A percentile compares a stretch with the other conserved stretches of the same genome.
Evolutionary conservation across 257 asterid species (phyloP).

Genomic region (Ilex asprella): DNA sequence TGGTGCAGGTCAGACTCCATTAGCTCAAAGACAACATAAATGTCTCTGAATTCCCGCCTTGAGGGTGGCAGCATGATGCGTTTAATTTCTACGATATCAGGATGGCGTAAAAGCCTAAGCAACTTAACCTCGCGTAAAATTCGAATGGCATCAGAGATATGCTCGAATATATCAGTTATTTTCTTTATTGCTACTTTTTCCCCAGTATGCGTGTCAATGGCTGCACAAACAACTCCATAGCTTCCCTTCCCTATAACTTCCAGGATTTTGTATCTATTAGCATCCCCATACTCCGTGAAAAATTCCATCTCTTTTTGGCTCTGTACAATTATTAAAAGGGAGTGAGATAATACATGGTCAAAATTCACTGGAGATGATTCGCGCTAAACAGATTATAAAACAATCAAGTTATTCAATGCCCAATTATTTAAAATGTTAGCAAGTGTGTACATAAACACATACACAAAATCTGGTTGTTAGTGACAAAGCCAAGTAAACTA

Average conservation of each 20-base stretch:
- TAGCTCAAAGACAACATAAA: slow-evolving; percentile 86
- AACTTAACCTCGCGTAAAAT: slow-evolving; percentile 83
- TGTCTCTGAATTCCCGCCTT: slow-evolving; percentile 74
- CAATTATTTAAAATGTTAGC: neutral
- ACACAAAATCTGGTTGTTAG: neutral
- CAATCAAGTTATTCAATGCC: neutral
- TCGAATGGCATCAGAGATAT: slow-evolving; percentile 77
- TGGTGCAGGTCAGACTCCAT: slow-evolving; percentile 98
- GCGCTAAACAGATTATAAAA: neutral
- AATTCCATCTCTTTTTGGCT: slow-evolving; percentile 56
- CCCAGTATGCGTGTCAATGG: slow-evolving; percentile 80
- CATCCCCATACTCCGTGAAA: slow-evolving; percentile 84
- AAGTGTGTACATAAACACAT: too few species aligned
- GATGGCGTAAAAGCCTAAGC: slow-evolving; percentile 80
- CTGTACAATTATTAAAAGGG: slow-evolving; percentile 34
- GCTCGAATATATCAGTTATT: slow-evolving; percentile 78
- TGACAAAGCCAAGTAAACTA: too few species aligned
- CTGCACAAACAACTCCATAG: slow-evolving; percentile 94
- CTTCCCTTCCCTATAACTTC: slow-evolving; percentile 91
- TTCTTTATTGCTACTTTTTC: slow-evolving; percentile 92
- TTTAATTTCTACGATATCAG: slow-evolving; percentile 90
- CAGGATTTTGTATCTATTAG: slow-evolving; percentile 71
- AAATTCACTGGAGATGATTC: neutral
- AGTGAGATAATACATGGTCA: slow-evolving; percentile 4
- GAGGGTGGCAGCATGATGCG: slow-evolving; percentile 89